Percentiles rank a stretch among this genome's conserved stretches.
phyloP scores from a whole-genome alignment of 1,139 yeast genomes.

The Geotrichum candidum region DNA sequence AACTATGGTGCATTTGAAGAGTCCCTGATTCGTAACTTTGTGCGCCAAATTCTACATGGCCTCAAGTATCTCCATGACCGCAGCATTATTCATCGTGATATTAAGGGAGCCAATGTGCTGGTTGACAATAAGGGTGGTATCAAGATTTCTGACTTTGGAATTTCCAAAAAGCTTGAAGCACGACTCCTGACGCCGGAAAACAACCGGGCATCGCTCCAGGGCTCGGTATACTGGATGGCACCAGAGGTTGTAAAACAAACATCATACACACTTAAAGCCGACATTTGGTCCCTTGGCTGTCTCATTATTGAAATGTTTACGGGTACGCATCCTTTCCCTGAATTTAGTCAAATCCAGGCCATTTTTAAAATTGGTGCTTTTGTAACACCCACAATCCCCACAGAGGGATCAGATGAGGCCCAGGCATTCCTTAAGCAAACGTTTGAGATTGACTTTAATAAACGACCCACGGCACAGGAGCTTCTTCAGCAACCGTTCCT shows the following conservation, averaged over 20 bases:
- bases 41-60: conserved; percentile 78
- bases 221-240: conserved; percentile 97
- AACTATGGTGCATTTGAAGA: conserved; percentile 92
- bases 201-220: conserved; percentile 81
- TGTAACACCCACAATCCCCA: conserved; percentile 68
- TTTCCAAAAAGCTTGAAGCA: conserved; percentile 65
- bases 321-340: conserved; percentile 91
- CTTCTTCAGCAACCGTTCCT: conserved; percentile 52
- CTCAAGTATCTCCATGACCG: conserved; percentile 73
- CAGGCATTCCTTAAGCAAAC: conserved; percentile 58
- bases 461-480: conserved; percentile 69
- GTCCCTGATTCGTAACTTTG: conserved; percentile 75
- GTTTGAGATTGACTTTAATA: conserved; percentile 66
- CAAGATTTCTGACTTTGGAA: conserved; percentile 91
- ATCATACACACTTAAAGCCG: conserved; percentile 83
- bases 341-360: conserved; percentile 93
- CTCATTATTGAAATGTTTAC: conserved; percentile 90
- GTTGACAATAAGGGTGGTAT: conserved; percentile 89
- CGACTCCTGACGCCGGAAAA: conserved; percentile 30
- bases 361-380: conserved; percentile 86
- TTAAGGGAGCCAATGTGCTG: conserved; percentile 86
- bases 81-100: conserved; percentile 84
- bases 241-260: conserved; percentile 94
- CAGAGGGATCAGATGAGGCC: conserved; percentile 64
- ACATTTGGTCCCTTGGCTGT: conserved; percentile 95